A percentile compares a stretch with the other conserved stretches of the same genome.
Evolutionary conservation across 2,329 filamentous ascomycete species (phyloP).

Genomic region (Sporothrix inflata): DNA sequence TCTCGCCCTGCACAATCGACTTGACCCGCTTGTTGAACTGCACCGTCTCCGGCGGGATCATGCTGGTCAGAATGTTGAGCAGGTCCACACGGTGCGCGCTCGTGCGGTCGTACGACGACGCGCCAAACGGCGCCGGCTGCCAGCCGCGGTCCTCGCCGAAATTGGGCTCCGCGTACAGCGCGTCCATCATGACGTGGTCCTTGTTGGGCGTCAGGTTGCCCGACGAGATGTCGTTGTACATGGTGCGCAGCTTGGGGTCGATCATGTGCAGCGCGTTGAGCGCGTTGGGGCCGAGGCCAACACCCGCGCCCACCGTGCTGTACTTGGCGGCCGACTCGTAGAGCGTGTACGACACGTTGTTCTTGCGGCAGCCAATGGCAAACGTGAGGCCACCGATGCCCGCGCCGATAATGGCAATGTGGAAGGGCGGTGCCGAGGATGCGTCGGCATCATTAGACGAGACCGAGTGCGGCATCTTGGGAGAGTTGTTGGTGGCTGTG

Average conservation of each 20-base stretch:
- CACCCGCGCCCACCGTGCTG: constrained; percentile 44
- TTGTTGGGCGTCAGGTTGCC: constrained; percentile 45
- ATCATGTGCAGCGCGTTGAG: constrained; percentile 36
- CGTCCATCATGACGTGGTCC: constrained; percentile 48
- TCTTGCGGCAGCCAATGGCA: constrained; percentile 41
- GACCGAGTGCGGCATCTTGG: constrained; percentile 23
- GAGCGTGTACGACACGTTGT: constrained; percentile 40
- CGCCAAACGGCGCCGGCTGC: constrained; percentile 44
- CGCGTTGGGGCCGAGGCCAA: constrained; percentile 44
- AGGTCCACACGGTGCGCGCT: constrained; percentile 48
- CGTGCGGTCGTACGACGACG: constrained; percentile 44
- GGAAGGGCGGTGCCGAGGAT: constrained; percentile 37
- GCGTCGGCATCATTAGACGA: background rate
- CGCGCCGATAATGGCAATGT: constrained; percentile 46
- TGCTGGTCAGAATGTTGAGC: constrained; percentile 47
- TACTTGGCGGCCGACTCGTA: constrained; percentile 43
- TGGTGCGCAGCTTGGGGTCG: constrained; percentile 34
- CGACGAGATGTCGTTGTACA: constrained; percentile 46
- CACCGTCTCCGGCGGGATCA: constrained; percentile 35
- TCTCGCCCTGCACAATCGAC: background rate
- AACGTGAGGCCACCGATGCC: constrained; percentile 47
- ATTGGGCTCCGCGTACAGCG: constrained; percentile 45
- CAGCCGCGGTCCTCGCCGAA: constrained; percentile 45
- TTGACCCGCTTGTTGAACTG: constrained; percentile 27
- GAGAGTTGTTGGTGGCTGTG: background rate